Conservation (phyloP, 768 basidiomycete species). For the Rhizopogon vulgaris region DNA sequence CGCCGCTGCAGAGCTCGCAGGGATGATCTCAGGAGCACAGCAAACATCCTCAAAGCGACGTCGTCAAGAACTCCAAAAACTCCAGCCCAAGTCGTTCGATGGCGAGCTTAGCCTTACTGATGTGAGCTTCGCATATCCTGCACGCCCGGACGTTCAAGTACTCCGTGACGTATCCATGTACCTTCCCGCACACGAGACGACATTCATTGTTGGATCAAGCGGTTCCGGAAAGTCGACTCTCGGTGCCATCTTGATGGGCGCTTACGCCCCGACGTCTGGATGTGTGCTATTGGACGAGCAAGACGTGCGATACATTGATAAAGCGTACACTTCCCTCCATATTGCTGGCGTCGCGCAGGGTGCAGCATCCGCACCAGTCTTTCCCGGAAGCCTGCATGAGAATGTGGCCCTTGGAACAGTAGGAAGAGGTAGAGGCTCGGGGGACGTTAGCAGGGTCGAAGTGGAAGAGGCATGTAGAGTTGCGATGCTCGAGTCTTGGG, state of each 20-base stretch:
- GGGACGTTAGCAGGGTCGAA: constrained; percentile 55
- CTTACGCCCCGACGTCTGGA: constrained; percentile 67
- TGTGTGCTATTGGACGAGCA: constrained; percentile 78
- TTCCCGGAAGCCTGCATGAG: constrained; percentile 75
- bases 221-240: constrained; percentile 77
- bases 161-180: constrained; percentile 57
- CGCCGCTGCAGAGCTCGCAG: constrained; percentile 22
- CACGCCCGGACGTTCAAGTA: constrained; percentile 56
- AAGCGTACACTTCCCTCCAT: constrained; percentile 57
- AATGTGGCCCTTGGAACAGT: constrained; percentile 79
- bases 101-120: constrained; percentile 65
- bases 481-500: constrained; percentile 84
- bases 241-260: constrained; percentile 56
- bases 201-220: constrained; percentile 75
- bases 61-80: constrained; percentile 45
- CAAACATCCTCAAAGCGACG: constrained; percentile 8
- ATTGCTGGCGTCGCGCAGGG: constrained; percentile 78
- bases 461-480: constrained; percentile 79
- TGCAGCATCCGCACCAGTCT: constrained; percentile 52
- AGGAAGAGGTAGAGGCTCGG: constrained; percentile 35
- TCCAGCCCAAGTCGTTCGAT: constrained; percentile 53
- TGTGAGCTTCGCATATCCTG: constrained; percentile 69
- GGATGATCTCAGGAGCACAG: constrained; percentile 7
- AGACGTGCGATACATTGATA: constrained; percentile 68
- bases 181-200: constrained; percentile 66